These are phyloP conservation scores for Kodamaea laetipori DNA, from an alignment of 805 yeast species.

Conservation along the genomic window DNA sequence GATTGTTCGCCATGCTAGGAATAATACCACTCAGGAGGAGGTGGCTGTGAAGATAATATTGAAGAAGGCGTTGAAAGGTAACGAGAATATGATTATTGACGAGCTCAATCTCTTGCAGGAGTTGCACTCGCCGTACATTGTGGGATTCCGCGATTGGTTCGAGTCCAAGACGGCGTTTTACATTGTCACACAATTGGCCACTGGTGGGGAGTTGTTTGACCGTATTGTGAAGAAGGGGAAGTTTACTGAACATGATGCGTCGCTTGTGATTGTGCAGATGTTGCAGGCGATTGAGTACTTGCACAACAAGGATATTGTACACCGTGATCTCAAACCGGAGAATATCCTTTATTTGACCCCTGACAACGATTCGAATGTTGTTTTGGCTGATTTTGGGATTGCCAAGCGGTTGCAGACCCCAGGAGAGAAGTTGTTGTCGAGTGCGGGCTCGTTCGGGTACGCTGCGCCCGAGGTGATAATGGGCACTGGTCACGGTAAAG, in stretches of 20 bases:
- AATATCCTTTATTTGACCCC: conserved; percentile 73
- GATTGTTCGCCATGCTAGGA: conserved; percentile 77
- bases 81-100: conserved; percentile 74
- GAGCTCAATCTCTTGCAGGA: conserved; percentile 72
- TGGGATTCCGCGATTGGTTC: conserved; percentile 89
- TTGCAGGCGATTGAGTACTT: conserved; percentile 77
- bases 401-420: conserved; percentile 70
- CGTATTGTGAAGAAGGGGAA: conserved; percentile 78
- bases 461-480: conserved; percentile 94
- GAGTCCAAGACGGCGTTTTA: conserved; percentile 90
- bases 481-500: conserved; percentile 86
- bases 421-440: conserved; percentile 62
- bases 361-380: conserved; percentile 63
- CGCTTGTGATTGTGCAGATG: conserved; percentile 69
- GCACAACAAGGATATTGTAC: conserved; percentile 79
- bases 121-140: conserved; percentile 81
- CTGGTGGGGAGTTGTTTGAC: conserved; percentile 95
- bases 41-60: conserved; percentile 90
- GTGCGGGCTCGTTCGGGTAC: conserved; percentile 93
- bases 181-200: conserved; percentile 90
- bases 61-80: conserved; percentile 80
- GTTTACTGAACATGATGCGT: conserved; percentile 89
- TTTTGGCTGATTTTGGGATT: conserved; percentile 94
- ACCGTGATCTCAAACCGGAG: conserved; percentile 93
- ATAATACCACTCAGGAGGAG: conserved; percentile 53